Percentiles rank a stretch among this genome's conserved stretches.
These are phyloP conservation scores for Eremochloa ophiuroides DNA, from an alignment of 176 grass and related monocot genomes.

Conservation along the genomic window DNA sequence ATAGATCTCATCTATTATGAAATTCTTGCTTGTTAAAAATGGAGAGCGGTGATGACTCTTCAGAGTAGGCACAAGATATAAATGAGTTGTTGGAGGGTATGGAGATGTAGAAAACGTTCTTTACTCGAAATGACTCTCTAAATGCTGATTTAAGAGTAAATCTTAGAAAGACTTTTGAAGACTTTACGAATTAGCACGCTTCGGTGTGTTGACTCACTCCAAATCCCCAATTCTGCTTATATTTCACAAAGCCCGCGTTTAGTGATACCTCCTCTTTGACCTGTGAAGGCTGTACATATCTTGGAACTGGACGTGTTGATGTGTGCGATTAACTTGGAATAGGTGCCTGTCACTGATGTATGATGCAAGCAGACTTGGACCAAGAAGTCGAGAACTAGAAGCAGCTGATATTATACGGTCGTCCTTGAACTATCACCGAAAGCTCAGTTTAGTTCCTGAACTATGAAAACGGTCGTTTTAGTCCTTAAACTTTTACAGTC, in stretches of 20 bases:
- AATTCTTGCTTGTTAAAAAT: too few relatives aligned
- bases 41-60: too few relatives aligned
- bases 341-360: conserved; percentile 13
- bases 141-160: background rate
- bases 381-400: conserved; percentile 3
- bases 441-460: too few relatives aligned
- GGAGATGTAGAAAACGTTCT: too few relatives aligned
- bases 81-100: too few relatives aligned
- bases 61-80: too few relatives aligned
- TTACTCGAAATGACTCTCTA: too few relatives aligned
- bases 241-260: background rate
- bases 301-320: background rate
- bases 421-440: too few relatives aligned
- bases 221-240: background rate
- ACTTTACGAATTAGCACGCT: background rate
- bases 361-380: conserved; percentile 18
- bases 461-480: too few relatives aligned
- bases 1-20: too few relatives aligned
- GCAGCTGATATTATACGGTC: background rate
- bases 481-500: too few relatives aligned
- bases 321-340: background rate
- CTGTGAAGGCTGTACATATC: background rate
- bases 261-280: conserved; percentile 6
- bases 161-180: too few relatives aligned
- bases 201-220: background rate